Conservation (phyloP, 257 asterid genomes). For the Schizonepeta tenuifolia region DNA sequence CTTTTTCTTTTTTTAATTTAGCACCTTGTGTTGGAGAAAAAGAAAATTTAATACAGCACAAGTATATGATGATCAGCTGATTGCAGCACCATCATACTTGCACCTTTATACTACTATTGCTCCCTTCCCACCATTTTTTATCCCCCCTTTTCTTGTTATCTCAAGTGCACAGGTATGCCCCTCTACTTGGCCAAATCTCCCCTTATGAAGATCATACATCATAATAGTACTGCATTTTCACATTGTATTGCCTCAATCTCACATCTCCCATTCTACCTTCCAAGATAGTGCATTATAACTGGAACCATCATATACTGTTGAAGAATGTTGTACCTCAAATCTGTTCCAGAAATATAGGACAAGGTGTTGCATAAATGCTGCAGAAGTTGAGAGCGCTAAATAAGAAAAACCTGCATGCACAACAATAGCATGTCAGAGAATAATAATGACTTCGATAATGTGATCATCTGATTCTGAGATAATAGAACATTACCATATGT, state of each 20-base stretch:
- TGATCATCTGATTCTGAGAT: conserved; percentile 30
- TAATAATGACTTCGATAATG: conserved; percentile 24
- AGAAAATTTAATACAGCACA: no score
- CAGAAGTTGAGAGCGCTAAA: conserved; percentile 94
- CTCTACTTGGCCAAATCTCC: conserved; percentile 10
- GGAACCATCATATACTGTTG: conserved; percentile 14
- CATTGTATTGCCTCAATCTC: conserved; percentile 21
- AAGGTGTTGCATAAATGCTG: conserved; percentile 98
- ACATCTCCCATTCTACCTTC: conserved; percentile 14
- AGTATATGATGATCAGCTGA: conserved; percentile 2
- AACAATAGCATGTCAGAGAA: conserved; percentile 33
- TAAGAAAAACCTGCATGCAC: conserved; percentile 82
- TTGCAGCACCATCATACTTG: neutral
- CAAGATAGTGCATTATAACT: conserved; percentile 1
- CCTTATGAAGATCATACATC: conserved; percentile 5
- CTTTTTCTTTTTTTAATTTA: neutral
- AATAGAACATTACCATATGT: conserved; percentile 64
- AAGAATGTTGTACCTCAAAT: conserved; percentile 70
- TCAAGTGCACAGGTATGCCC: conserved; percentile 1
- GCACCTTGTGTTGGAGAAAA: no score
- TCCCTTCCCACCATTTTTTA: neutral
- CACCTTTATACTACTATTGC: neutral
- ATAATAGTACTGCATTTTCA: neutral
- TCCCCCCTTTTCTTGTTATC: neutral
- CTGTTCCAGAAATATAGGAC: conserved; percentile 97